These are phyloP conservation scores for Venturia aucupariae DNA, from an alignment of 2,329 filamentous ascomycete genomes.

Conservation along the genomic window DNA sequence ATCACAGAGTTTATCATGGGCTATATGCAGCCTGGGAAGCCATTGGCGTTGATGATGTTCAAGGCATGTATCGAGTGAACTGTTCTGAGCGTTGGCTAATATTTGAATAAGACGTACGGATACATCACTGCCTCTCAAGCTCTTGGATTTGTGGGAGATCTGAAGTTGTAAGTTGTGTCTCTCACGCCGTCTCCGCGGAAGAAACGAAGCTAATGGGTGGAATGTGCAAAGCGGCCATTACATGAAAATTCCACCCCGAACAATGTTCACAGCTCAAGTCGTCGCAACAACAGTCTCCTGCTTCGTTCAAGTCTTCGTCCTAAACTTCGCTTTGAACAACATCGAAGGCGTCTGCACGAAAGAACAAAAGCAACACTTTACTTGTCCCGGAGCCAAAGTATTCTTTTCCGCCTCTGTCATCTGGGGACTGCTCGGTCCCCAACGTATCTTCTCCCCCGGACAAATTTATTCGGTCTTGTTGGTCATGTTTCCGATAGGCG, in stretches of 20 bases:
- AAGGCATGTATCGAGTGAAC: no score
- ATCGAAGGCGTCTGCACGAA: slow-evolving; percentile 36
- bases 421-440: slow-evolving; percentile 57
- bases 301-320: slow-evolving; percentile 41
- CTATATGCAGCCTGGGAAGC: slow-evolving; percentile 62
- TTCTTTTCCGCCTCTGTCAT: slow-evolving; percentile 60
- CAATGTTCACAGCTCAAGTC: slow-evolving; percentile 43
- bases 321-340: slow-evolving; percentile 39
- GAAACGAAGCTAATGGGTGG: no score
- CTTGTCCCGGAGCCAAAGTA: slow-evolving; percentile 53
- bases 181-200: no score
- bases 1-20: slow-evolving; percentile 46
- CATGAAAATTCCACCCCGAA: slow-evolving; percentile 40
- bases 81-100: no score
- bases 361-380: slow-evolving; percentile 39
- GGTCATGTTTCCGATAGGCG: slow-evolving; percentile 50
- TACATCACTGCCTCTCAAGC: slow-evolving; percentile 21
- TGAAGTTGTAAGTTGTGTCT: slow-evolving; percentile 20
- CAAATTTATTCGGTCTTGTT: slow-evolving; percentile 54
- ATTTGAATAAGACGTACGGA: slow-evolving; percentile 17
- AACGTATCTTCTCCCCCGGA: slow-evolving; percentile 54
- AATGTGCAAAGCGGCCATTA: slow-evolving; percentile 27
- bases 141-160: slow-evolving; percentile 18
- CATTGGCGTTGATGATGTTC: slow-evolving; percentile 55
- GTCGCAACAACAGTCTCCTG: slow-evolving; percentile 41